Evolutionary conservation across 257 asterid genomes (phyloP).

Genomic region (Solanum ahanhuiri): DNA sequence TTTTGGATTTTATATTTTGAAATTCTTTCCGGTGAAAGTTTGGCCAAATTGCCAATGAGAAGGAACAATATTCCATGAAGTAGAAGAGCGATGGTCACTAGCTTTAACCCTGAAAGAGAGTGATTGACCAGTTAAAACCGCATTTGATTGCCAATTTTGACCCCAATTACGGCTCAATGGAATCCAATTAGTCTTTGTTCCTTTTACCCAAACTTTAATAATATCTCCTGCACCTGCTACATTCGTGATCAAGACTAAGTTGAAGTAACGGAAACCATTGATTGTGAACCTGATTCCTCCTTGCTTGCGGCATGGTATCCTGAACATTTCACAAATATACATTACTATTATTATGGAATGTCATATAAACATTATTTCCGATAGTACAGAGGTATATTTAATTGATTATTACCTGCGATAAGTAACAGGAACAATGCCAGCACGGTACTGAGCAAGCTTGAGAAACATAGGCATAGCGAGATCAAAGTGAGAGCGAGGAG

Average conservation of each 20-base stretch:
- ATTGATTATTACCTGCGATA: constrained; percentile 32
- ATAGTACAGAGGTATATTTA: too few relatives aligned
- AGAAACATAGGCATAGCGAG: constrained; percentile 81
- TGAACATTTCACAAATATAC: neutral
- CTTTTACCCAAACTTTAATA: constrained; percentile 16
- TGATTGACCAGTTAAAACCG: constrained; percentile 11
- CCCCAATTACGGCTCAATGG: constrained; percentile 22
- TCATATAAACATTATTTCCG: too few relatives aligned
- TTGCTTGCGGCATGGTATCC: constrained; percentile 18
- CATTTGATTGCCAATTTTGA: constrained; percentile 22
- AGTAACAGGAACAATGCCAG: constrained; percentile 69
- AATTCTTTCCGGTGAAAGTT: constrained; percentile 19
- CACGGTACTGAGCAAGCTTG: constrained; percentile 48
- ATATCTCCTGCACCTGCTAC: constrained; percentile 25
- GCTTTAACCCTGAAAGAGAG: constrained; percentile 19
- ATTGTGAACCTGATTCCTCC: constrained; percentile 26
- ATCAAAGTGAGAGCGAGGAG: constrained; percentile 71
- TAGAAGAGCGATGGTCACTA: constrained; percentile 20
- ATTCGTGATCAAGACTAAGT: constrained; percentile 14
- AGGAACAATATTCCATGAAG: constrained; percentile 24
- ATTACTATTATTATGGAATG: too few relatives aligned
- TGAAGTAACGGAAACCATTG: constrained; percentile 21
- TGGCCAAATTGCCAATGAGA: constrained; percentile 27
- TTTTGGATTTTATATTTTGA: neutral
- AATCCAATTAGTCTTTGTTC: constrained; percentile 19